These are phyloP conservation scores for Nevesoporus exiguus DNA, from an alignment of 768 basidiomycete species.

Conservation along the genomic window DNA sequence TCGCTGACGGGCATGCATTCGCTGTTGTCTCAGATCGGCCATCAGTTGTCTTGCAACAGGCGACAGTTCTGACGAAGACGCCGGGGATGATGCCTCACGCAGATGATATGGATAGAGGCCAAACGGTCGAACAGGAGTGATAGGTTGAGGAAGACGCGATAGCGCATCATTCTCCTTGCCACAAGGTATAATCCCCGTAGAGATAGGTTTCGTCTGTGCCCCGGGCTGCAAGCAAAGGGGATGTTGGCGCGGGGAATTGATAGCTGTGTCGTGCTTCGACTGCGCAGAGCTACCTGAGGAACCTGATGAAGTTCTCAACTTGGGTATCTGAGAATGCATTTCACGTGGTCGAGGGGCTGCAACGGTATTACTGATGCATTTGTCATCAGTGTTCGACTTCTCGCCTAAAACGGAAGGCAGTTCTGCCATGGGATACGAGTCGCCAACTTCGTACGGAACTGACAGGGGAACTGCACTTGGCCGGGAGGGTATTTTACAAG, in stretches of 20 bases:
- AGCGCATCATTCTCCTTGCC: constrained; percentile 24
- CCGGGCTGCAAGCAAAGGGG: constrained; percentile 6
- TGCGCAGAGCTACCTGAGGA: constrained; percentile 26
- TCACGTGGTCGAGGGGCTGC: constrained; percentile 7
- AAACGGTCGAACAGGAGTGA: constrained; percentile 46
- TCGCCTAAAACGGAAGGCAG: constrained; percentile 8
- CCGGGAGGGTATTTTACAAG: constrained; percentile 32
- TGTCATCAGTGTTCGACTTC: constrained; percentile 14
- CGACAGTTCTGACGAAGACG: constrained; percentile 71
- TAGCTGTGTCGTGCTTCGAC: constrained; percentile 4
- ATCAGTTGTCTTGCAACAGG: constrained; percentile 66
- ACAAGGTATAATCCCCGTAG: no score
- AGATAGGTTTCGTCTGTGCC: neutral
- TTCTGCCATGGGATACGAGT: neutral
- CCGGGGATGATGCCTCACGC: constrained; percentile 49
- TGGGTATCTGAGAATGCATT: constrained; percentile 29
- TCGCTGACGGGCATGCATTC: constrained; percentile 32
- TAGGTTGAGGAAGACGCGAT: constrained; percentile 34
- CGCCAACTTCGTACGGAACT: constrained; percentile 1
- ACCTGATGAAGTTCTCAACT: constrained; percentile 25
- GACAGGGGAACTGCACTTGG: constrained; percentile 24
- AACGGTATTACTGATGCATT: neutral
- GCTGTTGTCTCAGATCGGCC: constrained; percentile 52
- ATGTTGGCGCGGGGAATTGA: constrained; percentile 1
- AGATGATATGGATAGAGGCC: constrained; percentile 32